These are phyloP conservation scores for Bifiguratus adelaidae DNA, from an alignment of 192 early-diverging fungal genomes.

Conservation along the genomic window DNA sequence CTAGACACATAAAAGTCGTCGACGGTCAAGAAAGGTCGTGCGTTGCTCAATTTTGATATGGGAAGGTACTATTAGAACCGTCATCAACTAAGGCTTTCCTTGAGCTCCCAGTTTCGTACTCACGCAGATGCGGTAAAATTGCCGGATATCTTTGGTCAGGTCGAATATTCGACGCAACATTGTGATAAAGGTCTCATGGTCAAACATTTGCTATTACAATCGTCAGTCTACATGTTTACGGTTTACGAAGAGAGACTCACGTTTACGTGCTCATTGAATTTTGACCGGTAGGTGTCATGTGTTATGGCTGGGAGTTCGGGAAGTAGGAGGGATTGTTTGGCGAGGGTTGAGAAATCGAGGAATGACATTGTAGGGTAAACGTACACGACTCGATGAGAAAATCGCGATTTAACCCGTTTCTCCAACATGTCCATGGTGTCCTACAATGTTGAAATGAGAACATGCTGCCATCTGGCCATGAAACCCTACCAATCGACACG, in stretches of 20 bases:
- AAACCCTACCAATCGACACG: slow-evolving; percentile 49
- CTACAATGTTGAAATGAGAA: slow-evolving; percentile 16
- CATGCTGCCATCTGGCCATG: slow-evolving; percentile 2
- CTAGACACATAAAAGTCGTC: slow-evolving; percentile 23
- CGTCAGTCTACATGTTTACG: no score
- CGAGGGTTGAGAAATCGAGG: slow-evolving; percentile 46
- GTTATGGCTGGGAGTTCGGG: slow-evolving; percentile 4
- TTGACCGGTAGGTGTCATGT: slow-evolving; percentile 10
- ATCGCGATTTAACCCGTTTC: slow-evolving; percentile 91
- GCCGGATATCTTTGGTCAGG: slow-evolving; percentile 40
- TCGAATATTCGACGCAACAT: slow-evolving; percentile 44
- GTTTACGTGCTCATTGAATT: slow-evolving; percentile 40
- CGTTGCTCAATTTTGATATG: slow-evolving; percentile 11
- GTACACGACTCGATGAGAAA: slow-evolving; percentile 78
- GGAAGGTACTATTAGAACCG: no score
- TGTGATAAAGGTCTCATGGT: slow-evolving; percentile 22
- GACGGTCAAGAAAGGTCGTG: slow-evolving; percentile 21
- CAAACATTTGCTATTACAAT: slow-evolving; percentile 36
- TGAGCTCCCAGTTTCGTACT: no score
- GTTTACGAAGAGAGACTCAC: slow-evolving; percentile 9
- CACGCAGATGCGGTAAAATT: slow-evolving; percentile 44
- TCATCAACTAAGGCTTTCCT: no score
- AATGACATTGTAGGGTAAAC: slow-evolving; percentile 44
- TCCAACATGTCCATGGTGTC: slow-evolving; percentile 81
- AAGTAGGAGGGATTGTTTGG: slow-evolving; percentile 34